phyloP scores from a whole-genome alignment of 257 asterid genomes.

The Solanum neorickii region DNA sequence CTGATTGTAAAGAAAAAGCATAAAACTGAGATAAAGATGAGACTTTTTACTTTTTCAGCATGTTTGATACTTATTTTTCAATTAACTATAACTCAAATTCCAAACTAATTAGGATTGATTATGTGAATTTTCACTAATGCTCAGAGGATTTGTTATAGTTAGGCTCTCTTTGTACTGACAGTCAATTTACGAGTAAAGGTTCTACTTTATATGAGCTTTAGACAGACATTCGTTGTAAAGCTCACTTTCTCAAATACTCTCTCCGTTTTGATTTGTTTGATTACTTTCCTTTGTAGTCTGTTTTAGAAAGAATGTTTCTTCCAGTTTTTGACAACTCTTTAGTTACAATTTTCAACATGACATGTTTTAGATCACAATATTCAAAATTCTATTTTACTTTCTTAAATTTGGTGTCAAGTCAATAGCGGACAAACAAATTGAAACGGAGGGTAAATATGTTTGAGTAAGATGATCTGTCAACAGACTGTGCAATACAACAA shows the following conservation, averaged over 20 bases:
- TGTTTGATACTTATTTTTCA: background rate
- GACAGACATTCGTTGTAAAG: background rate
- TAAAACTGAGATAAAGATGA: background rate
- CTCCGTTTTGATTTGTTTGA: background rate
- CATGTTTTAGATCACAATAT: background rate
- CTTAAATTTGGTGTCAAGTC: background rate
- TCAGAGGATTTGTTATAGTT: background rate
- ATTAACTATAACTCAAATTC: background rate
- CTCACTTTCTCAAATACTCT: background rate
- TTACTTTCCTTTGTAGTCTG: background rate
- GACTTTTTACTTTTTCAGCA: background rate
- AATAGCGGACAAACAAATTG: background rate
- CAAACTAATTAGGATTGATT: background rate
- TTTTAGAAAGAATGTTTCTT: background rate
- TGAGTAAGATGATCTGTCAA: background rate
- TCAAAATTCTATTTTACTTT: background rate
- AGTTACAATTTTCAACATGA: background rate
- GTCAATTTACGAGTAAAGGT: background rate
- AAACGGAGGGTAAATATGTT: background rate
- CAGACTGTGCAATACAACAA: background rate
- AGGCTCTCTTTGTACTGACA: background rate
- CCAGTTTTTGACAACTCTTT: background rate
- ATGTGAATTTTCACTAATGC: background rate
- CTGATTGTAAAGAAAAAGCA: background rate
- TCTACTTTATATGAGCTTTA: background rate